These are phyloP conservation scores for Castanospermum australe DNA, from an alignment of 306 rosid genomes.

Conservation along the genomic window DNA sequence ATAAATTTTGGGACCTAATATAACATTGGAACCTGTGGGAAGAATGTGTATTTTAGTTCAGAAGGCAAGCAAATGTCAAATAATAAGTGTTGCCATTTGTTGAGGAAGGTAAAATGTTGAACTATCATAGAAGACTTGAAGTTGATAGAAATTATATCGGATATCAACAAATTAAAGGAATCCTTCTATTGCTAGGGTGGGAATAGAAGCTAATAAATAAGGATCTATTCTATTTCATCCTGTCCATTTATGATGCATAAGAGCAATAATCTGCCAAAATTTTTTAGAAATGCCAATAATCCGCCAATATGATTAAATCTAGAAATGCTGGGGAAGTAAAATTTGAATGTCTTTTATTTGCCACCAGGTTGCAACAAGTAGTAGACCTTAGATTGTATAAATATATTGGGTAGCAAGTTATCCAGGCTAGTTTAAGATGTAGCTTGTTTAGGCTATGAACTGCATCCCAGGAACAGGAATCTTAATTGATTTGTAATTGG, in stretches of 20 bases:
- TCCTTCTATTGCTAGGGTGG: background rate
- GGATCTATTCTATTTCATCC: background rate
- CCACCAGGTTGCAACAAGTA: background rate
- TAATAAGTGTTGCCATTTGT: background rate
- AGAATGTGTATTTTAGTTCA: background rate
- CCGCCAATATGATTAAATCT: background rate
- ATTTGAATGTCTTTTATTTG: background rate
- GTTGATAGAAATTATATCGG: background rate
- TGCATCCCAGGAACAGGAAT: background rate
- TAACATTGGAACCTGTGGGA: background rate
- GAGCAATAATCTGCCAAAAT: background rate
- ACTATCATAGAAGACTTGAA: background rate
- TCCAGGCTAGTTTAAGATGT: background rate
- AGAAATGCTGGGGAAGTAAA: background rate
- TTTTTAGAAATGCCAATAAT: too few species aligned
- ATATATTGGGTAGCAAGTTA: background rate
- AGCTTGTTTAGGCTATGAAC: background rate
- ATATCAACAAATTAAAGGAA: background rate
- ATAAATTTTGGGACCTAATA: background rate
- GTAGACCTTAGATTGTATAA: background rate
- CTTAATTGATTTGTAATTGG: background rate
- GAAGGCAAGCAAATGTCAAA: background rate
- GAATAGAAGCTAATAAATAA: background rate
- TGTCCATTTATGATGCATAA: background rate
- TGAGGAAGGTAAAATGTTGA: background rate